These are phyloP conservation scores for Citrullus colocynthis DNA, from an alignment of 306 rosid genomes.

Conservation along the genomic window DNA sequence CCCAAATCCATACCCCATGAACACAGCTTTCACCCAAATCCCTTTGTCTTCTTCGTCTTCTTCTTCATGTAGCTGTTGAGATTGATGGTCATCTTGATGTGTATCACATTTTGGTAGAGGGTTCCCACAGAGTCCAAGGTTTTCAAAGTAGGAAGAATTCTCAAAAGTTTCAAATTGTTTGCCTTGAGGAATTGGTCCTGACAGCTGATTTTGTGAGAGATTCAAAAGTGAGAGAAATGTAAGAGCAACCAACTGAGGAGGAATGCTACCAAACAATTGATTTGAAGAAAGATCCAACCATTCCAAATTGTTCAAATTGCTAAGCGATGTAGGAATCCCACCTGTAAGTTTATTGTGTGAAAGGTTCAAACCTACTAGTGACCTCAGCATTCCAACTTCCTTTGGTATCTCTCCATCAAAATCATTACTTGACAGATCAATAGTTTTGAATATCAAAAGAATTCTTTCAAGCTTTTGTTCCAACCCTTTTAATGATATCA, in stretches of 20 bases:
- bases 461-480: background rate
- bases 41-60: background rate
- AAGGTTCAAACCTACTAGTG: conserved; percentile 19
- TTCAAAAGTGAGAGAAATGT: conserved; percentile 4
- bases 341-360: conserved; percentile 23
- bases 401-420: conserved; percentile 25
- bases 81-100: background rate
- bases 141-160: conserved; percentile 16
- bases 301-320: conserved; percentile 13
- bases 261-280: background rate
- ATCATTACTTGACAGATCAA: conserved; percentile 29
- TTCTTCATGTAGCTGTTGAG: background rate
- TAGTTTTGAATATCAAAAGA: conserved; percentile 3
- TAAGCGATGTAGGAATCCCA: conserved; percentile 15
- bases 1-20: conserved; percentile 3
- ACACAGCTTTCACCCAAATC: background rate
- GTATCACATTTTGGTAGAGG: conserved; percentile 18
- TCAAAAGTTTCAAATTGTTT: conserved; percentile 26
- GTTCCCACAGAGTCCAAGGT: conserved; percentile 15
- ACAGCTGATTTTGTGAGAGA: conserved; percentile 21
- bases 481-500: conserved; percentile 12
- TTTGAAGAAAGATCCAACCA: conserved; percentile 31
- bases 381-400: conserved; percentile 11
- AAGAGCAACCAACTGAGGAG: conserved; percentile 8
- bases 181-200: conserved; percentile 24